These are phyloP conservation scores for Naganishia sp. DNA, from an alignment of 1,284 basidiomycete species.

Conservation along the genomic window DNA sequence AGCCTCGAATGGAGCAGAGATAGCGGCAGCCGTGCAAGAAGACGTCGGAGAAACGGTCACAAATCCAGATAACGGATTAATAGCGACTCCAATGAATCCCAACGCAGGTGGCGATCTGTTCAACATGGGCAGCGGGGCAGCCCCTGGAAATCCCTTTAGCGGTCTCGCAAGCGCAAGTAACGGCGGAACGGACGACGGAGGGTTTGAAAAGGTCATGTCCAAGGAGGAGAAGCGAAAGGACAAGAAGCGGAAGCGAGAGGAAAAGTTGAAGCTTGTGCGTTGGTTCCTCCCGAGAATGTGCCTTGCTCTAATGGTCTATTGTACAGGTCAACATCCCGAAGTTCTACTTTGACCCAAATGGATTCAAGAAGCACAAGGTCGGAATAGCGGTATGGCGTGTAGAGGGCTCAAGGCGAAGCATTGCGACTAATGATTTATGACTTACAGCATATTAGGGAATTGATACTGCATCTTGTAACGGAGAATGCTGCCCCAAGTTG, in stretches of 20 bases:
- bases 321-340: constrained; percentile 63
- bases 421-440: background rate
- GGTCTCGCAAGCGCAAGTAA: background rate
- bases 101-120: constrained; percentile 4
- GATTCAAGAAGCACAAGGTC: constrained; percentile 70
- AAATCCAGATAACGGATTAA: background rate
- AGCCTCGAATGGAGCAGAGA: background rate
- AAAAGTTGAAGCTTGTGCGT: constrained; percentile 63
- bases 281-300: constrained; percentile 20
- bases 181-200: constrained; percentile 43
- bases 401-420: constrained; percentile 22
- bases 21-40: background rate
- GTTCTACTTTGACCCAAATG: constrained; percentile 75
- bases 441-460: constrained; percentile 77
- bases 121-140: background rate
- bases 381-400: constrained; percentile 64
- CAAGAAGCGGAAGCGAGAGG: constrained; percentile 68
- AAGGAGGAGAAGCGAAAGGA: constrained; percentile 66
- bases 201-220: constrained; percentile 66
- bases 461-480: constrained; percentile 75
- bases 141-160: background rate
- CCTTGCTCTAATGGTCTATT: background rate
- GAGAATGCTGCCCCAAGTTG: constrained; percentile 76
- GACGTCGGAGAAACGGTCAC: background rate
- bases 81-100: background rate